Evolutionary conservation across 139 green algal species (phyloP).

Genomic region (Chlorella sp.): DNA sequence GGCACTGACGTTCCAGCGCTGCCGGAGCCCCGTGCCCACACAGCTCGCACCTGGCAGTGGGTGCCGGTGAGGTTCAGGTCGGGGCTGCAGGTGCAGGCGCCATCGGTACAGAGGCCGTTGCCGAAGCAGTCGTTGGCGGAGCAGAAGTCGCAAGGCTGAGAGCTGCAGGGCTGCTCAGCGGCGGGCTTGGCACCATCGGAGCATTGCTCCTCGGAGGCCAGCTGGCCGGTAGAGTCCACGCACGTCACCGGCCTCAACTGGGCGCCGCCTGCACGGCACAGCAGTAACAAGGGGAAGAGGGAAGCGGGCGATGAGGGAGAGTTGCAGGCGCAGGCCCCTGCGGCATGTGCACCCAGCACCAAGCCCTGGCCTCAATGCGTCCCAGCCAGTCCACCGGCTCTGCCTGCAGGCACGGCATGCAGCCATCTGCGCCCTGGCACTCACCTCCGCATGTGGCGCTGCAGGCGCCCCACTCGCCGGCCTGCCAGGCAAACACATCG

Average conservation of each 20-base stretch:
- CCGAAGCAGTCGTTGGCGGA: slow-evolving; percentile 39
- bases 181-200: background rate
- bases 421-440: background rate
- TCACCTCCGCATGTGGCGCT: slow-evolving; percentile 46
- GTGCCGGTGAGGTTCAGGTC: slow-evolving; percentile 13
- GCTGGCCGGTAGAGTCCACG: background rate
- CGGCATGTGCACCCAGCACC: background rate
- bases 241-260: slow-evolving; percentile 43
- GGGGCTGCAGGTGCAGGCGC: slow-evolving; percentile 39
- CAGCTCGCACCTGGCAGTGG: slow-evolving; percentile 45
- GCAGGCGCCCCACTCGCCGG: slow-evolving; percentile 45
- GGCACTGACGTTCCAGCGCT: too few relatives aligned
- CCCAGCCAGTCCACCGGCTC: background rate
- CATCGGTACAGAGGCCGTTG: slow-evolving; percentile 38
- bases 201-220: slow-evolving; percentile 28
- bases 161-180: slow-evolving; percentile 30
- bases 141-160: slow-evolving; percentile 55
- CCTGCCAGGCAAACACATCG: slow-evolving; percentile 36
- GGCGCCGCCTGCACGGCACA: slow-evolving; percentile 30
- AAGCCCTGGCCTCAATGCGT: background rate
- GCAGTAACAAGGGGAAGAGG: background rate
- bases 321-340: background rate
- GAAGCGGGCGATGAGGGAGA: background rate
- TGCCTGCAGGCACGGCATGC: background rate
- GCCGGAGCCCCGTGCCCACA: too few relatives aligned